phyloP scores from a whole-genome alignment of 768 basidiomycete genomes.

The Rhizopogon vinicolor region DNA sequence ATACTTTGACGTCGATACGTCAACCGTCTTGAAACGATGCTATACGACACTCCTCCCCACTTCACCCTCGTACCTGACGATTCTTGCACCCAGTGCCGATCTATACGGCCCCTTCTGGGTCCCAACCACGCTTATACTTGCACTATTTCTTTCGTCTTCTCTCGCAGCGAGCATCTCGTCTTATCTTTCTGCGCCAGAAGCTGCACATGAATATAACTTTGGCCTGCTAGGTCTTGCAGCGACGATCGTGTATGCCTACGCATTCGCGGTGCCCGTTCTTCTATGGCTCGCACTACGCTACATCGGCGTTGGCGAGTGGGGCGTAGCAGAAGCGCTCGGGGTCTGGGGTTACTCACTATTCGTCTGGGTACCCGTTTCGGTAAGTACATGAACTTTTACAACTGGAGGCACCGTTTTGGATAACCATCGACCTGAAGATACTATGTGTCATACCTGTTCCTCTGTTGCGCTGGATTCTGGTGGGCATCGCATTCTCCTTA shows the following conservation, averaged over 20 bases:
- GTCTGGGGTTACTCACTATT: constrained; percentile 82
- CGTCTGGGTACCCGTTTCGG: constrained; percentile 86
- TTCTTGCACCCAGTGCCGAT: constrained; percentile 52
- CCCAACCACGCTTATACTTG: constrained; percentile 89
- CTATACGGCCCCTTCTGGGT: constrained; percentile 98
- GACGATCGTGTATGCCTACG: constrained; percentile 84
- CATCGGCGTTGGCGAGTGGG: constrained; percentile 86
- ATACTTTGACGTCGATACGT: constrained; percentile 87
- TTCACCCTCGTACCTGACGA: constrained; percentile 56
- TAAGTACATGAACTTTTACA: constrained; percentile 29
- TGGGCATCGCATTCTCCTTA: constrained; percentile 63
- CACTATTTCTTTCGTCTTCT: constrained; percentile 90
- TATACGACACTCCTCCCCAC: constrained; percentile 77
- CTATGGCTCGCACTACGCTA: constrained; percentile 87
- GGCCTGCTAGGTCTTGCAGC: constrained; percentile 78
- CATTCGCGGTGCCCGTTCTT: constrained; percentile 71
- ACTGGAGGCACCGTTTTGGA: neutral
- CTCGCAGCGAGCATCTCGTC: constrained; percentile 82
- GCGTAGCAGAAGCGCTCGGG: constrained; percentile 75
- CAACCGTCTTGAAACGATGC: constrained; percentile 70
- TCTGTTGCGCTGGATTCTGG: constrained; percentile 77
- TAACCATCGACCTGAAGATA: constrained; percentile 41
- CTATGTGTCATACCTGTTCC: constrained; percentile 84
- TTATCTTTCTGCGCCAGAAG: constrained; percentile 66
- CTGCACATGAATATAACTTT: constrained; percentile 78